phyloP scores from a whole-genome alignment of 257 asterid genomes.

The Nicotiana attenuata region DNA sequence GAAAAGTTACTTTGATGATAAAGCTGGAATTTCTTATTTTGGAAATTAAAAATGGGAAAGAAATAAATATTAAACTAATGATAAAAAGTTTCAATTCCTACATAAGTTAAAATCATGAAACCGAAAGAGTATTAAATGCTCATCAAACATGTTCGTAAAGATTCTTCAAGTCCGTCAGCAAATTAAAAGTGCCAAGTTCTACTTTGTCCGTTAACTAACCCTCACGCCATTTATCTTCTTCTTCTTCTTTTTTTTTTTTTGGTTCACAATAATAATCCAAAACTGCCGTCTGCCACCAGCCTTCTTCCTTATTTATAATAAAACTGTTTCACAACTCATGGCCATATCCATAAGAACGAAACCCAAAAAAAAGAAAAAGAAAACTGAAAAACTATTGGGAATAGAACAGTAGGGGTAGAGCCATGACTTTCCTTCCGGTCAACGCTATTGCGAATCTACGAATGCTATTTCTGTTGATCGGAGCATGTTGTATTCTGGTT shows the following conservation, averaged over 20 bases:
- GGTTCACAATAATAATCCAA: neutral
- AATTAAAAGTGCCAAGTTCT: no score
- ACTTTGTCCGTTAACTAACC: neutral
- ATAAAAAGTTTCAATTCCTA: no score
- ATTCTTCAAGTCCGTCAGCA: no score
- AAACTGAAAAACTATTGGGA: neutral
- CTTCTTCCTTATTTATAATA: neutral
- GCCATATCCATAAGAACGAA: neutral
- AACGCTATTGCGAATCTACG: constrained; percentile 20
- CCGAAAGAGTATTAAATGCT: no score
- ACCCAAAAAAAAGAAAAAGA: neutral
- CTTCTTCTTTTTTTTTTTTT: no score
- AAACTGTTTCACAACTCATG: neutral
- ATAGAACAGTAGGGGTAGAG: neutral
- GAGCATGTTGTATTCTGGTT: constrained; percentile 24
- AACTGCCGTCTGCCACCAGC: neutral
- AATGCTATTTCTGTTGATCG: constrained; percentile 25
- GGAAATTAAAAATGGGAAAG: no score
- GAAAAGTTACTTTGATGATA: no score
- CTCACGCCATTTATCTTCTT: neutral
- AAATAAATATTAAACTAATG: no score
- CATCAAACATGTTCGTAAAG: no score
- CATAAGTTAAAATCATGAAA: no score
- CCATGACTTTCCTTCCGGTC: constrained; percentile 42
- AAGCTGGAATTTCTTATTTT: no score